These are phyloP conservation scores for Ogataea pignaliae DNA, from an alignment of 805 yeast species.

Conservation along the genomic window DNA sequence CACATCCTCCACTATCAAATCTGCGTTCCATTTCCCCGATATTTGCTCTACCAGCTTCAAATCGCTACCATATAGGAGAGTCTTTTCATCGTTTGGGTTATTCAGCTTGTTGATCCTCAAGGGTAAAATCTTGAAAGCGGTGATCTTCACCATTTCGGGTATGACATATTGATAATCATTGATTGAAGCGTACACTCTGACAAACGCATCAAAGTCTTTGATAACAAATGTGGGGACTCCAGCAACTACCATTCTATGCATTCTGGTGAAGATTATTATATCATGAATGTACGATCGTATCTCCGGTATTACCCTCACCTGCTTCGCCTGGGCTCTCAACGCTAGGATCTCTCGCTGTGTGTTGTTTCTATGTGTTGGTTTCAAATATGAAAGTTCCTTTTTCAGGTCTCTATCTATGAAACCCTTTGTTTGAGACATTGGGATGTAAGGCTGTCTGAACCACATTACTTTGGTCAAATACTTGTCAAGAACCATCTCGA, in stretches of 20 bases:
- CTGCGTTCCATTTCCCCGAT: constrained; percentile 41
- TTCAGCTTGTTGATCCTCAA: constrained; percentile 33
- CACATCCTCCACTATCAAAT: constrained; percentile 48
- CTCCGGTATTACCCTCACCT: constrained; percentile 43
- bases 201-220: constrained; percentile 37
- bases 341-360: not conserved
- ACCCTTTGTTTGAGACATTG: not conserved
- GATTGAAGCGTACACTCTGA: constrained; percentile 38
- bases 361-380: not conserved
- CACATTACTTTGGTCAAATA: constrained; percentile 25
- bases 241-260: constrained; percentile 47
- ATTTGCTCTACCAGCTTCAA: constrained; percentile 35
- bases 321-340: not conserved
- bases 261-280: constrained; percentile 46
- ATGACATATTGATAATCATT: constrained; percentile 40
- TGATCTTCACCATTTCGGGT: constrained; percentile 48
- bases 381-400: not conserved
- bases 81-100: constrained; percentile 43
- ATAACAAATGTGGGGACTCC: constrained; percentile 49
- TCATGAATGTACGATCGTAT: constrained; percentile 53
- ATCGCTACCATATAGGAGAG: constrained; percentile 55
- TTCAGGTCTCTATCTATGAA: not conserved
- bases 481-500: constrained; percentile 15
- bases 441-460: constrained; percentile 28
- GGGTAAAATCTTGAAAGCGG: constrained; percentile 47